Base-by-base conservation (phyloP, 176 grass and related monocot species). In the Oryza glaberrima region DNA sequence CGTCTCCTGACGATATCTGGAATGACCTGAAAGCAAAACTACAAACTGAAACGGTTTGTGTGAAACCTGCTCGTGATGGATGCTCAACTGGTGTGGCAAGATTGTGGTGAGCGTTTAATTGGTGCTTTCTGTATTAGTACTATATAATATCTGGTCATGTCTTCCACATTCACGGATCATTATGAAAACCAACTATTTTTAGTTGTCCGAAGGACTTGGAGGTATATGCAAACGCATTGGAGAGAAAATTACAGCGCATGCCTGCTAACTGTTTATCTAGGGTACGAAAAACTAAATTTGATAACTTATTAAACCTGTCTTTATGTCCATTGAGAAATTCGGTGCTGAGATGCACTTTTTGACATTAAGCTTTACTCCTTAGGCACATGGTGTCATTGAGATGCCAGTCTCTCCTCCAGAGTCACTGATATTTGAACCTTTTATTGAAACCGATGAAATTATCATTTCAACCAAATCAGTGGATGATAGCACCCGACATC, bases 11-110 rank as follows among this genome's bases (percentile, higher is more conserved):
- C 84, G 86, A 88, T 88, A 73, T 91, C 34, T 98, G 93, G 93
- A 83, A 90, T 67, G 93, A 87, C 23, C 69, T 95, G 81, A 88
- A 78, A 83, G 20, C 73, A 80, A 89, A 86, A 76, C 70, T 98
- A 22, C 83, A 80, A 80, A 85, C 89, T 26, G 73, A 92, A 54
- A 92, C 96, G 3, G 79, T 95, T 28, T 98, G 96, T 85, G 93
- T 98, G 87, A 98, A 98, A 87, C 96, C 96, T 81, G 85, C 91
- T 88, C 72, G 91, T 84, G 96, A 98, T 25, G 96, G 96, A 72
- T 98, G 96, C 83, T 98, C 96, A 44, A 98, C 96, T 91, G 96
- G 96, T 77, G 93, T 98, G 68, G 96, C 93, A 84, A 95, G 96
- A 94, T 76, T 98, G 68, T 82, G 96, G 96, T 95, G 87, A 85